phyloP scores from a whole-genome alignment of 1,284 basidiomycete species.

The Apiotrichum brassicae region DNA sequence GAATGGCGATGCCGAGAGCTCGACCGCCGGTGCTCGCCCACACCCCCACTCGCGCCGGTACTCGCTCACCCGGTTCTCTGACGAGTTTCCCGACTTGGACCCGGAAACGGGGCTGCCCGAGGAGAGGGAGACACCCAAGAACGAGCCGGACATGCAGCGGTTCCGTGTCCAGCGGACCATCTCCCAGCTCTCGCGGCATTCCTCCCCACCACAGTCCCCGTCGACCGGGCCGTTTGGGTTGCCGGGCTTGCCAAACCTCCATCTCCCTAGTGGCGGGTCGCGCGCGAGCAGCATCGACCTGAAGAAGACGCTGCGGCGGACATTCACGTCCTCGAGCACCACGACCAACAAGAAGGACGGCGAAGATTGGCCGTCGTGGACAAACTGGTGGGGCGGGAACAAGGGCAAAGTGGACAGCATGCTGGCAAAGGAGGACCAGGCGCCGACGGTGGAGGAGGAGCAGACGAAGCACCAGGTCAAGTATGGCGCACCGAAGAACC shows the following conservation, averaged over 20 bases:
- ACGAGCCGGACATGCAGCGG: conserved; percentile 1
- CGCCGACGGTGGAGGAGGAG: conserved; percentile 53
- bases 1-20: neutral
- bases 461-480: conserved; percentile 58
- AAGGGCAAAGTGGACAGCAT: conserved; percentile 56
- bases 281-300: neutral
- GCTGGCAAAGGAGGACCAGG: conserved; percentile 57
- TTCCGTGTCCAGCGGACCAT: conserved; percentile 42
- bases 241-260: neutral
- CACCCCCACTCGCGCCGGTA: neutral
- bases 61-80: neutral
- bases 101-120: conserved; percentile 37
- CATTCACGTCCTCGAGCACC: neutral
- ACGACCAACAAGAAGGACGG: neutral
- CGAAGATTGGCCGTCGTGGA: conserved; percentile 7
- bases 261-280: neutral
- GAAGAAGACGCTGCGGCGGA: neutral
- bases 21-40: neutral
- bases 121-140: neutral
- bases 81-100: conserved; percentile 40
- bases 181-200: conserved; percentile 21
- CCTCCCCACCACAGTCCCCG: neutral
- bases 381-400: conserved; percentile 5
- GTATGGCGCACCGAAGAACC: conserved; percentile 71
- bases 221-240: neutral